These are phyloP conservation scores for Thermothelomyces thermophilus DNA, from an alignment of 2,329 filamentous ascomycete species.

Conservation along the genomic window DNA sequence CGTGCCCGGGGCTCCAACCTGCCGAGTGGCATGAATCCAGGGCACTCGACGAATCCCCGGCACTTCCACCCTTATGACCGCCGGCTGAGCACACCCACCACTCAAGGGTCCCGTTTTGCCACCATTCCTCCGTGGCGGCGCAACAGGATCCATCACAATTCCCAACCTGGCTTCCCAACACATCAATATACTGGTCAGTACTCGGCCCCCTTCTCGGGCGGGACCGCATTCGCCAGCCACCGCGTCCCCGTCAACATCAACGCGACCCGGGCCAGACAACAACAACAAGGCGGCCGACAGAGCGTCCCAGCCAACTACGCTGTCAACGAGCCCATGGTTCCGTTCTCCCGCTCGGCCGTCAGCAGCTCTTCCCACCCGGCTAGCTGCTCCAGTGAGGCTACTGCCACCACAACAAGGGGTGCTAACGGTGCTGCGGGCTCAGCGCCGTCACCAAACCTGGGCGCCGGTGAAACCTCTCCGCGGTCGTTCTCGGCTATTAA, in stretches of 20 bases:
- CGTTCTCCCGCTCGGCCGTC: not conserved
- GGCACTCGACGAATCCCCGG: not conserved
- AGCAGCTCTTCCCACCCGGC: not conserved
- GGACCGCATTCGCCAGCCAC: not conserved
- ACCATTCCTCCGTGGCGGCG: conserved; percentile 1
- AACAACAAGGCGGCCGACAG: not conserved
- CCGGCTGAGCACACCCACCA: not conserved
- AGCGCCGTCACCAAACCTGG: too few relatives aligned
- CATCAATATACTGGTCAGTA: too few relatives aligned
- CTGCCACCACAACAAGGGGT: too few relatives aligned
- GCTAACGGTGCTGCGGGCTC: not conserved
- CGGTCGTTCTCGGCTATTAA: too few relatives aligned
- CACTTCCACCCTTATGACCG: not conserved
- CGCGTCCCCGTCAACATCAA: not conserved
- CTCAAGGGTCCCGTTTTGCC: not conserved
- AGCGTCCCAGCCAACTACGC: not conserved
- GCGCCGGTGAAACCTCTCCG: too few relatives aligned
- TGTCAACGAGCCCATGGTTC: not conserved
- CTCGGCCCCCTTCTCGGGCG: not conserved
- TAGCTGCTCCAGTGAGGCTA: too few relatives aligned
- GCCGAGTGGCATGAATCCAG: not conserved
- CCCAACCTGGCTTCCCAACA: not conserved
- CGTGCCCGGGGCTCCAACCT: not conserved
- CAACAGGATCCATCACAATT: not conserved
- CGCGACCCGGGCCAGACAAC: not conserved